Percentiles rank a stretch among this genome's conserved stretches.
These are phyloP conservation scores for Suillus placidus DNA, from an alignment of 768 basidiomycete genomes.

Conservation along the genomic window DNA sequence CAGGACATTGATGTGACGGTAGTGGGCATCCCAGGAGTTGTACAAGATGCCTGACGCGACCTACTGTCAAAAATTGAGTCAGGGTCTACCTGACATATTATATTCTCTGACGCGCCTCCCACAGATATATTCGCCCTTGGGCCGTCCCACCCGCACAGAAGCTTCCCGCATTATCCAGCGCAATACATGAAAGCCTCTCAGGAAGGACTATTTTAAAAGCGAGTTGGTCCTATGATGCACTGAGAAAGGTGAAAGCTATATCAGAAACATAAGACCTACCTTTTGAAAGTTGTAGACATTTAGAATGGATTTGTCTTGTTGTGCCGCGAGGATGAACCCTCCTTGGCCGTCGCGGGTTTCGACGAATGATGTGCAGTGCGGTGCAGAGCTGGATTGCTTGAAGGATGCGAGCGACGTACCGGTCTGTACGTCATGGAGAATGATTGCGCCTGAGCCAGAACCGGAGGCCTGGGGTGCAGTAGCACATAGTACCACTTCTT, in stretches of 20 bases:
- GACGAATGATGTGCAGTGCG: constrained; percentile 69
- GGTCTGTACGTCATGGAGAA: constrained; percentile 82
- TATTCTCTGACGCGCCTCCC: constrained; percentile 75
- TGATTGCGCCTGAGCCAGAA: constrained; percentile 57
- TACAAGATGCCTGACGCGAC: constrained; percentile 91
- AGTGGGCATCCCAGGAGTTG: constrained; percentile 94
- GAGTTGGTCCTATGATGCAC: constrained; percentile 77
- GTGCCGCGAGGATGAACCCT: constrained; percentile 81
- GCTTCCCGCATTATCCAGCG: constrained; percentile 69
- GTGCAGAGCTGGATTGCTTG: constrained; percentile 75
- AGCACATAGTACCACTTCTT: constrained; percentile 70
- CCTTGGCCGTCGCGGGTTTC: constrained; percentile 74
- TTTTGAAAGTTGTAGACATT: constrained; percentile 96
- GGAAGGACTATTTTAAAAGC: constrained; percentile 84
- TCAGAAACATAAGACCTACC: constrained; percentile 44
- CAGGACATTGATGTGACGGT: constrained; percentile 82
- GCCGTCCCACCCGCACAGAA: constrained; percentile 88
- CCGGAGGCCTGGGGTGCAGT: constrained; percentile 49
- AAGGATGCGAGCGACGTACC: constrained; percentile 79
- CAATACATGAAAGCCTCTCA: constrained; percentile 83
- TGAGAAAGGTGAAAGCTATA: neutral
- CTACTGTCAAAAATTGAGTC: constrained; percentile 44
- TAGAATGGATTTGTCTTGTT: constrained; percentile 85
- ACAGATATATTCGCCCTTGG: constrained; percentile 89
- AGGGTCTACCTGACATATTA: neutral